Evolutionary conservation across 495 filamentous ascomycete genomes (phyloP), one percentile per base, ranked within the genome.

Genomic region (Trichocladium antarcticum): DNA sequence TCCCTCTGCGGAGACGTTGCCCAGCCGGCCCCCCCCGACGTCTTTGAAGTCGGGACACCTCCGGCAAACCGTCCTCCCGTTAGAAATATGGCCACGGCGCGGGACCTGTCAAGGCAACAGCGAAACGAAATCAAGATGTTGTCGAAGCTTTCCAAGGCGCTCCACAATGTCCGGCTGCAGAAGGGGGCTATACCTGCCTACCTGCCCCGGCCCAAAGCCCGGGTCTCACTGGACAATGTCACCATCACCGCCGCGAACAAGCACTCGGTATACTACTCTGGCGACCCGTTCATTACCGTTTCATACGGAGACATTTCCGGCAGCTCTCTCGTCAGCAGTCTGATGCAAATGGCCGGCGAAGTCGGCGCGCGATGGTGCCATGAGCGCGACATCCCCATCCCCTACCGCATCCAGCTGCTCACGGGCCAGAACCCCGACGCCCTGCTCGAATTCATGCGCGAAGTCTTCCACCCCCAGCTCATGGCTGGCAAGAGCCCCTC

Each of bases 311-410:
- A 42, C 12, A 32, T 3, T 4, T 11, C 35, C 6, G 56, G 49
- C 20, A 58, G 49, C n/a, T 47, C 60, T 7, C 46, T 74, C 3
- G 71, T 74, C 44, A 59, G 57, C 43, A 64, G 64, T 45, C 59
- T 84, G 19, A 98, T 97, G 92, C 70, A 85, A 39, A 67, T 90
- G 16, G 88, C 81, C 42, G 83, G 84, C 53, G 74, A 84, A 56
- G 67, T 84, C 16, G 80, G 79, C 3, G 89, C 80, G 6, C 65
- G 62, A 32, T 98, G 87, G 84, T 86, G 82, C 58, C 58, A 74
- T 14, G 73, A 79, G 34, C 82, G 89, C 31, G 71, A 76, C 46
- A 86, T 98, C 31, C 89, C 93, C 2, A 74, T 79, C 43, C 75
- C 88, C 14, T 96, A 83, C 65, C 77, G 87, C 35, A 78, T 84